These are phyloP conservation scores for Salix udensis DNA, from an alignment of 345 rosid species.

Conservation along the genomic window DNA sequence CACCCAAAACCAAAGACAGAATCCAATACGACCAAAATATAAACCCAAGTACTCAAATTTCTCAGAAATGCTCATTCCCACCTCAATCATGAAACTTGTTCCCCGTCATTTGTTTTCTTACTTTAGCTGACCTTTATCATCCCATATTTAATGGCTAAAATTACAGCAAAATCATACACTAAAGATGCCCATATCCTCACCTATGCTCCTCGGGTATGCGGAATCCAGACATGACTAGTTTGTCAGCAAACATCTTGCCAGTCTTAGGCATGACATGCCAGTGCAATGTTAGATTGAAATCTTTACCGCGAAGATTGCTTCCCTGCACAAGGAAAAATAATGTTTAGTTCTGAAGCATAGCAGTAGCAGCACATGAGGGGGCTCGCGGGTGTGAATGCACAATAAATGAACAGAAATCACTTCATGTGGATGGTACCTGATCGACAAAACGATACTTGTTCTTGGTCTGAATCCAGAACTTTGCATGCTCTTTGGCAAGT, in stretches of 20 bases:
- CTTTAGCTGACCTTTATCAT: slow-evolving; percentile 6
- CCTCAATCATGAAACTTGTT: background rate
- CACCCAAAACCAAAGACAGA: background rate
- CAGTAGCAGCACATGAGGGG: background rate
- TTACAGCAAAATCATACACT: slow-evolving; percentile 24
- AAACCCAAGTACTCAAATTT: background rate
- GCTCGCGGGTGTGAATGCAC: background rate
- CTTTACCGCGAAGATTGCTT: slow-evolving; percentile 70
- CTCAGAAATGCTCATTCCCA: background rate
- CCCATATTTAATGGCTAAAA: slow-evolving; percentile 20
- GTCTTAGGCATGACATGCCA: slow-evolving; percentile 99
- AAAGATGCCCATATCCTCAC: slow-evolving; percentile 27
- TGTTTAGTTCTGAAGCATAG: background rate
- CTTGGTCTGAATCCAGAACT: slow-evolving; percentile 63
- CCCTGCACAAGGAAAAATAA: slow-evolving; percentile 45
- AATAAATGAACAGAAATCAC: background rate
- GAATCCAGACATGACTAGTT: slow-evolving; percentile 70
- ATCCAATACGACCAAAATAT: background rate
- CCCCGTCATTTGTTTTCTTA: background rate
- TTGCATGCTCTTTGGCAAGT: slow-evolving; percentile 73
- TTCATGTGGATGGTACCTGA: slow-evolving; percentile 47
- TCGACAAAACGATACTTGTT: slow-evolving; percentile 94
- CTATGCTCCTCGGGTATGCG: slow-evolving; percentile 70
- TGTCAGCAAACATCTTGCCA: slow-evolving; percentile 81
- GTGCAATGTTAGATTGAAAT: slow-evolving; percentile 81